Conservation (phyloP, 805 yeast genomes). For the Candida germanica region DNA sequence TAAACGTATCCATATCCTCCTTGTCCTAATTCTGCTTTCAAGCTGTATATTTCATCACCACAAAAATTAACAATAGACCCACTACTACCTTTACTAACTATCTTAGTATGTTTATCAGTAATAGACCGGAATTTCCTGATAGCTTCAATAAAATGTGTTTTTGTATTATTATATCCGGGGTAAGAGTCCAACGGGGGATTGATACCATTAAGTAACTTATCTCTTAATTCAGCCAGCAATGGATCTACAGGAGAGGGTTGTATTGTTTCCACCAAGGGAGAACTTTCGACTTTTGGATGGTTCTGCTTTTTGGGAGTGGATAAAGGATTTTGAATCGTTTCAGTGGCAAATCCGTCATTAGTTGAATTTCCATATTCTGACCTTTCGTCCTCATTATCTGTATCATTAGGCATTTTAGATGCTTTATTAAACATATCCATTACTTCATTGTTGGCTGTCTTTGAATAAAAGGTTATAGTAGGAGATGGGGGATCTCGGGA, state of each 20-base stretch:
- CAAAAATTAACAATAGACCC: constrained; percentile 43
- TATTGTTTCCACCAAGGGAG: not conserved
- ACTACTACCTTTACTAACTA: constrained; percentile 30
- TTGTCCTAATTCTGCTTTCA: constrained; percentile 60
- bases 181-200: constrained; percentile 31
- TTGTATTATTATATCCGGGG: constrained; percentile 27
- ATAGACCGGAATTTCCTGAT: constrained; percentile 31
- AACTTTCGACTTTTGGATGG: not conserved
- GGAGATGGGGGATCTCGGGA: constrained; percentile 53
- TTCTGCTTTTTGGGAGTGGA: not conserved
- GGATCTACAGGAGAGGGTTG: constrained; percentile 30
- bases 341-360: constrained; percentile 48
- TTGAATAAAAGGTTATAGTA: constrained; percentile 74
- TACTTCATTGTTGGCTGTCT: constrained; percentile 72
- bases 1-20: constrained; percentile 84
- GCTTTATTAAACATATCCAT: constrained; percentile 70
- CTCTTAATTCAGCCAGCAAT: constrained; percentile 39
- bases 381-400: constrained; percentile 28
- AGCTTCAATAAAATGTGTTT: constrained; percentile 14
- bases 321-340: constrained; percentile 31
- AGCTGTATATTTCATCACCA: constrained; percentile 44
- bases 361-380: constrained; percentile 26
- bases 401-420: constrained; percentile 18
- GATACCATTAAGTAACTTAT: constrained; percentile 34
- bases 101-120: constrained; percentile 33